Conservation (phyloP, 2,329 filamentous ascomycete species). For the Sporothrix humicola region DNA sequence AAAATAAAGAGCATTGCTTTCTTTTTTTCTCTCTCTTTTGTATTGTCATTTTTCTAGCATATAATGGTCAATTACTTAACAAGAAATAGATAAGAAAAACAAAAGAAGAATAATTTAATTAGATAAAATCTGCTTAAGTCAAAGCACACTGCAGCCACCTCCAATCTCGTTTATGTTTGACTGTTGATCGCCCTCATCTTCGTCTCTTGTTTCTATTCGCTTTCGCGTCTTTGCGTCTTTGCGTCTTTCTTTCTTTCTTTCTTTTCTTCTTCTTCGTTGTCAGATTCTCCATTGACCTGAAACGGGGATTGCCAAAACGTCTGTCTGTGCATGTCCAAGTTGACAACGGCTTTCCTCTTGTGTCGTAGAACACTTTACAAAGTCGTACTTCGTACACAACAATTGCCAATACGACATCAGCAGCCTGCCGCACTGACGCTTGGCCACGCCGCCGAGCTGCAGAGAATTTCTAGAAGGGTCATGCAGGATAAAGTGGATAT, state of each 20-base stretch:
- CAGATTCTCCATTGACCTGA: background rate
- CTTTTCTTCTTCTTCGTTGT: background rate
- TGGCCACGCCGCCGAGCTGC: constrained; percentile 2
- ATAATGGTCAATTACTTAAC: background rate
- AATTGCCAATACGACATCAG: background rate
- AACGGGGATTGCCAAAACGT: constrained; percentile 17
- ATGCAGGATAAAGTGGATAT: constrained; percentile 8
- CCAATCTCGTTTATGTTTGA: constrained; percentile 7
- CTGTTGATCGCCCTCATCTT: background rate
- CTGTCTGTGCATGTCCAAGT: background rate
- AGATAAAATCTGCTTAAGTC: background rate
- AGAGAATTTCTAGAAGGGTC: constrained; percentile 24
- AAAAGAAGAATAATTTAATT: background rate
- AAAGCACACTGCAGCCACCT: background rate
- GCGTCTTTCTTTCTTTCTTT: background rate
- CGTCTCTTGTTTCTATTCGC: no score
- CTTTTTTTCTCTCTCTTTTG: no score
- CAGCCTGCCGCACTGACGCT: constrained; percentile 14
- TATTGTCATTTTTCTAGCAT: no score
- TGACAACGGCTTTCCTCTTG: background rate
- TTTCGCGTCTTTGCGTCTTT: no score
- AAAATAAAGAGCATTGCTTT: no score
- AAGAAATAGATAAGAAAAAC: no score
- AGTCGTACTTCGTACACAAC: background rate
- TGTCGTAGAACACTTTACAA: background rate